Evolutionary conservation across 352 stramenopile species (phyloP).

Genomic region (Globisporangium rhizosaccharum): DNA sequence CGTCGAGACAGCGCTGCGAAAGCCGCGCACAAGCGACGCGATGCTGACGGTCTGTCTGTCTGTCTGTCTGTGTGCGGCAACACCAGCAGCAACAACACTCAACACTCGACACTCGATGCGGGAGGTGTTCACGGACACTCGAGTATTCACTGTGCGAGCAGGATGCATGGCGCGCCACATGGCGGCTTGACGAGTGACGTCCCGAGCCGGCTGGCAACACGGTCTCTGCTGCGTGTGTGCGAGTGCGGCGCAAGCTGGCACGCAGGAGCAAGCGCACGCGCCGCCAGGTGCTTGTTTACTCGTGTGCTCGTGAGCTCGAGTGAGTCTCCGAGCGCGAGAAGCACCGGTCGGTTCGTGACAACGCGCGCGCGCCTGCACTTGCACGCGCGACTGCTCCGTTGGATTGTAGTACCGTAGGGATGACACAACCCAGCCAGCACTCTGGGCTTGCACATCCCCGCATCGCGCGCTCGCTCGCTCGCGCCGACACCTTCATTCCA

Average conservation of each 20-base stretch:
- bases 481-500: background rate
- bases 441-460: background rate
- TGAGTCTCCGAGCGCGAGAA: background rate
- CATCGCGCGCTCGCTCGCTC: background rate
- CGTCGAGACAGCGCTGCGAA: background rate
- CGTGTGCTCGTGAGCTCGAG: too few species aligned
- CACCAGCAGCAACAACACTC: too few species aligned
- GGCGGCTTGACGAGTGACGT: background rate
- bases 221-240: background rate
- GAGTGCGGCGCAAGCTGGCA: background rate
- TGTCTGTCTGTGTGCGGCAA: background rate
- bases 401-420: background rate
- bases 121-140: too few species aligned
- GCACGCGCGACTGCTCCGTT: background rate
- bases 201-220: background rate
- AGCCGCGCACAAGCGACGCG: background rate
- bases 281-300: too few species aligned
- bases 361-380: background rate
- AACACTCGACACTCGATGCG: too few species aligned
- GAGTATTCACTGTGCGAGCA: too few species aligned
- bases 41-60: background rate
- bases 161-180: background rate
- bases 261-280: background rate
- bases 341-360: background rate
- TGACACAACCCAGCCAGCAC: conserved; percentile 1